Evolutionary conservation across 2,329 filamentous ascomycete species (phyloP), one percentile per base, ranked within the genome.

Genomic region (Xylariaceae sp.): DNA sequence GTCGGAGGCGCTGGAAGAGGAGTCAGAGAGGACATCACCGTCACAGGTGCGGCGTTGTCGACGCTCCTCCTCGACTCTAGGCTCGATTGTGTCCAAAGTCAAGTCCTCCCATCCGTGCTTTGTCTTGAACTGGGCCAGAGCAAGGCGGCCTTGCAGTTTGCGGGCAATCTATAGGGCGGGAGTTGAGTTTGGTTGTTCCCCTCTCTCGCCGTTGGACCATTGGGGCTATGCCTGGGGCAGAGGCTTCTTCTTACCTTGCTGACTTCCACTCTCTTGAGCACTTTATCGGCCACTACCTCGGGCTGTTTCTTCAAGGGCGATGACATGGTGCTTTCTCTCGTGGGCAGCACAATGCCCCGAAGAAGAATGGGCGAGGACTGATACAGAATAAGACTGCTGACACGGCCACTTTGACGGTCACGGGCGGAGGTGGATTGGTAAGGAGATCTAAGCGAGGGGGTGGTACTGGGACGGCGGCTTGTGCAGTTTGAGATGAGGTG

Each of bases 111-210:
- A 95, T 69, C 92, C 92, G 75, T 96, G 88, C 73, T 95, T 91
- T 61, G 94, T 91, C 76, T 97, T 97, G 81, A 97, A 94, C 72
- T 95, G 94, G 69, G 94, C 94, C 59, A 97, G 84, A 53, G 94
- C 93, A 54, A 99, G 84, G 58, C 93, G 90, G 76, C 96, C 91
- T 75, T 97, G 91, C 50, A 99, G 79, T 66, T 88, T 89, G 69
- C 93, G 82, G 63, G 92, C 94, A 77, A 99, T 96, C 94, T 97
- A 68, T 50, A 64, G 51, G 44, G 45, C 17, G 62, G 57, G 47
- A 51, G 47, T 49, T 59, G 49, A 45, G n/a, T 49, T 61, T 57
- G 63, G 59, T 56, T 22, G 18, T 28, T 38, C 42, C 12, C 33
- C 56, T 31, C 50, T 50, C 51, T 38, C 17, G 41, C 16, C 22